Conservation (phyloP, 106 monocot species). For the Apostasia ramifera region DNA sequence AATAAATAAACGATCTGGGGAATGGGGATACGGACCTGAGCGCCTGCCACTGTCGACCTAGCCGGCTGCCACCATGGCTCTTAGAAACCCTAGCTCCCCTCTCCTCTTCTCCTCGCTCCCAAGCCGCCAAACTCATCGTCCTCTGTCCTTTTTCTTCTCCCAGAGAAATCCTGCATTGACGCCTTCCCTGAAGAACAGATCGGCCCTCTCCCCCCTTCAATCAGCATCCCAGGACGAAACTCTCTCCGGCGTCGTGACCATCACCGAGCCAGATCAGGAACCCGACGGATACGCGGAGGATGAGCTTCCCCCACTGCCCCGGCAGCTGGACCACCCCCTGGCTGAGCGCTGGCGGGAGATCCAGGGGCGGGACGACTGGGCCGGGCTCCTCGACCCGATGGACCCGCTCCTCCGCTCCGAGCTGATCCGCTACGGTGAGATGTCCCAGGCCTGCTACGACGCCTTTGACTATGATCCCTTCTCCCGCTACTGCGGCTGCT, state of each 20-base stretch:
- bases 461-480: constrained; percentile 74
- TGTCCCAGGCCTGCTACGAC: constrained; percentile 88
- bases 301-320: not conserved
- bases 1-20: too few species aligned
- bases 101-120: not conserved
- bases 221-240: constrained; percentile 8
- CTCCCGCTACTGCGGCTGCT: constrained; percentile 70
- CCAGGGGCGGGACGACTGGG: constrained; percentile 66
- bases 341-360: constrained; percentile 60
- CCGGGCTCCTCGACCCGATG: constrained; percentile 73
- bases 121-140: not conserved
- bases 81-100: not conserved
- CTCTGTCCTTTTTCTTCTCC: not conserved
- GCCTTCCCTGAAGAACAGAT: not conserved
- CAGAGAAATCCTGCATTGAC: not conserved
- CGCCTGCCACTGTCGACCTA: not conserved
- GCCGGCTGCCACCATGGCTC: not conserved
- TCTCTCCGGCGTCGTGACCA: constrained; percentile 7
- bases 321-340: not conserved
- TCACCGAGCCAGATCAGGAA: not conserved
- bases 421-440: constrained; percentile 84
- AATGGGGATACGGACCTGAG: too few species aligned
- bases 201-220: not conserved
- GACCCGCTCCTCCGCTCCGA: constrained; percentile 75
- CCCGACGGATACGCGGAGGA: not conserved